Conservation (phyloP, 768 basidiomycete genomes). For the Cyathus striatus region DNA sequence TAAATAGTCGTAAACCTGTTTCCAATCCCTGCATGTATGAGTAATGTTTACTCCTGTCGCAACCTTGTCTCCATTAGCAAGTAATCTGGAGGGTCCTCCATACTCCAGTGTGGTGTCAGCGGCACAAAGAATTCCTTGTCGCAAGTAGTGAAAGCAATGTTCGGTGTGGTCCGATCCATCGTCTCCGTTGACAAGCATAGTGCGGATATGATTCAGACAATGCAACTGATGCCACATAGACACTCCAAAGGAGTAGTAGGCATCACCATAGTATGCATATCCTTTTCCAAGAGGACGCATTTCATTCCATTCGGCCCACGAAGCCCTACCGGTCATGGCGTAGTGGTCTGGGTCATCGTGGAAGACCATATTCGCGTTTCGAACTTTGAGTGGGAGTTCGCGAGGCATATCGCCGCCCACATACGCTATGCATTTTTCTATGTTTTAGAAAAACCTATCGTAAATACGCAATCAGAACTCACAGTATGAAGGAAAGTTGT, state of each 20-base stretch:
- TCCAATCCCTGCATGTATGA: background rate
- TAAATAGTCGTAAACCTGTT: slow-evolving; percentile 3
- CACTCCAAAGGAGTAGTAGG: slow-evolving; percentile 25
- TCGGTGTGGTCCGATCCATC: slow-evolving; percentile 19
- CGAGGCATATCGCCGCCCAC: slow-evolving; percentile 7
- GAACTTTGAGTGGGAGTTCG: slow-evolving; percentile 9
- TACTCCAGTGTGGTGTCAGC: slow-evolving; percentile 32
- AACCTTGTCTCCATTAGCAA: slow-evolving; percentile 3
- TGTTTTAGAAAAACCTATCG: background rate
- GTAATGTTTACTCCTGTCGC: background rate
- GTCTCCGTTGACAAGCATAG: slow-evolving; percentile 13
- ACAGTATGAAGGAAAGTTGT: background rate
- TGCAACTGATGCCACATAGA: slow-evolving; percentile 34
- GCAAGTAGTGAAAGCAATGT: slow-evolving; percentile 34
- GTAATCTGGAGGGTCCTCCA: slow-evolving; percentile 15
- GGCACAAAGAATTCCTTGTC: slow-evolving; percentile 29
- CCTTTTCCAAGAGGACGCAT: slow-evolving; percentile 19
- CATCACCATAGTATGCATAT: slow-evolving; percentile 26
- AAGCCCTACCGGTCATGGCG: slow-evolving; percentile 1
- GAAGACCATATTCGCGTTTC: slow-evolving; percentile 8
- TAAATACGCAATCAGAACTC: no score
- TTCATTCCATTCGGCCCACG: slow-evolving; percentile 5
- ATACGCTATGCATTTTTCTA: slow-evolving; percentile 4
- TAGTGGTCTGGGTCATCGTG: slow-evolving; percentile 9
- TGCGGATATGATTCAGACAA: slow-evolving; percentile 29